These are phyloP conservation scores for Margaritispora aquatica DNA, from an alignment of 495 filamentous ascomycete species.

Conservation along the genomic window DNA sequence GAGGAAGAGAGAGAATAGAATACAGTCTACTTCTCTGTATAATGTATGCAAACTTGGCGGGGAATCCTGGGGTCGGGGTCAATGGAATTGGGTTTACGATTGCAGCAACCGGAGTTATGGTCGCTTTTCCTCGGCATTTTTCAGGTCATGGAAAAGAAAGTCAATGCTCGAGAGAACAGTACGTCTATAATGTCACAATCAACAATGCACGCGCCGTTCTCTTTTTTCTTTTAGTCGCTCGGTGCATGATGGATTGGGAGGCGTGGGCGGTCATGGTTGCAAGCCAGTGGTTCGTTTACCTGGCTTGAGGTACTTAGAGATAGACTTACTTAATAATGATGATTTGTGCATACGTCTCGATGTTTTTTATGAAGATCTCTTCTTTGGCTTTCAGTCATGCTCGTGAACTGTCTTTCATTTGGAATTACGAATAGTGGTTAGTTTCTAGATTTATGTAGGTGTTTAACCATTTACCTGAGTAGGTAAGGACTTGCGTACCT, in stretches of 20 bases:
- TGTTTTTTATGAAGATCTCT: too few relatives aligned
- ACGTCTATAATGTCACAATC: background rate
- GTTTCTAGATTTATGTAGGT: too few relatives aligned
- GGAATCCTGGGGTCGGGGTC: background rate
- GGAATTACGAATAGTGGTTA: too few relatives aligned
- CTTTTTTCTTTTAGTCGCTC: background rate
- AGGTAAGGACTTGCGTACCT: too few relatives aligned
- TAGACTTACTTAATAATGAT: too few relatives aligned
- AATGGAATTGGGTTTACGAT: background rate
- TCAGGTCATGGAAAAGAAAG: background rate
- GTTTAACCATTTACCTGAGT: too few relatives aligned
- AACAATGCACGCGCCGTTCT: background rate
- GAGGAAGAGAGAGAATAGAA: slow-evolving; percentile 9
- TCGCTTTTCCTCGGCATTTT: background rate
- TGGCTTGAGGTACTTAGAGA: too few relatives aligned
- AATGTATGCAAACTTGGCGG: slow-evolving; percentile 14
- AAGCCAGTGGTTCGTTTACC: background rate
- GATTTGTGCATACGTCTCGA: too few relatives aligned
- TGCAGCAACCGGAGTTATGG: background rate
- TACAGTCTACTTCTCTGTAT: slow-evolving; percentile 23
- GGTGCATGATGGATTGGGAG: background rate
- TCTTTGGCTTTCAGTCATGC: too few relatives aligned
- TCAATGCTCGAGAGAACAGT: background rate
- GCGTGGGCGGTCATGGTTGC: too few relatives aligned
- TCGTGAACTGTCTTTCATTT: too few relatives aligned